These are phyloP conservation scores for Barnettozyma populi DNA, from an alignment of 805 yeast genomes.

Conservation along the genomic window DNA sequence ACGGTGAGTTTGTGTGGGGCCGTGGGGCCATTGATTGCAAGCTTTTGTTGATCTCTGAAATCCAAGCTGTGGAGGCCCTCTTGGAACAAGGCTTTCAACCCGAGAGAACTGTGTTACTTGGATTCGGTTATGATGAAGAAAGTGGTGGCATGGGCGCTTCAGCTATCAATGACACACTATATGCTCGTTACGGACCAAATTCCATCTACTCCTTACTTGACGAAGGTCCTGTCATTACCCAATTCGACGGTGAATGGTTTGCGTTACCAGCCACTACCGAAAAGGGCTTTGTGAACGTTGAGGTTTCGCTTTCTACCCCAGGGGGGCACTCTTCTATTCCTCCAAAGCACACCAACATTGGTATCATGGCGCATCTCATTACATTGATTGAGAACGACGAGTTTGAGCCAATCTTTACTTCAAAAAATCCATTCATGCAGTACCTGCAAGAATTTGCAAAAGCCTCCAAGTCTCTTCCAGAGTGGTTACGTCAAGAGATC, in stretches of 20 bases:
- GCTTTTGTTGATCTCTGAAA: conserved; percentile 55
- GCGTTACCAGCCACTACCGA: conserved; percentile 45
- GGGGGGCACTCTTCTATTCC: conserved; percentile 86
- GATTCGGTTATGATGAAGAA: conserved; percentile 81
- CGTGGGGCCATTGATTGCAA: conserved; percentile 79
- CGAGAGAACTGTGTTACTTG: conserved; percentile 55
- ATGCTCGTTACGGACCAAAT: conserved; percentile 52
- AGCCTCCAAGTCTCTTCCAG: conserved; percentile 30
- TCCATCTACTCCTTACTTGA: conserved; percentile 63
- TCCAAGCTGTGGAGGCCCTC: conserved; percentile 61
- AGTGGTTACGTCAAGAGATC: conserved; percentile 26
- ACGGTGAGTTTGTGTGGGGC: conserved; percentile 62
- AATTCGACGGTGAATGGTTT: conserved; percentile 35
- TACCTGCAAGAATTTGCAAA: conserved; percentile 56
- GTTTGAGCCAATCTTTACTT: conserved; percentile 37
- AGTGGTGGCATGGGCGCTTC: conserved; percentile 35
- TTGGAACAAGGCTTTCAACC: conserved; percentile 48
- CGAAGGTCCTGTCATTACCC: conserved; percentile 48
- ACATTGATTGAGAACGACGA: conserved; percentile 51
- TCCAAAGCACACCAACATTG: conserved; percentile 77
- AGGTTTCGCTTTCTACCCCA: conserved; percentile 46
- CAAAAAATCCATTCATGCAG: conserved; percentile 54
- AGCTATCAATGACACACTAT: conserved; percentile 39
- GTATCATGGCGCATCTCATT: conserved; percentile 58
- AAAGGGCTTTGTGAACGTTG: conserved; percentile 35